Evolutionary conservation across 768 basidiomycete genomes (phyloP).

Genomic region (Termitomyces sp.): DNA sequence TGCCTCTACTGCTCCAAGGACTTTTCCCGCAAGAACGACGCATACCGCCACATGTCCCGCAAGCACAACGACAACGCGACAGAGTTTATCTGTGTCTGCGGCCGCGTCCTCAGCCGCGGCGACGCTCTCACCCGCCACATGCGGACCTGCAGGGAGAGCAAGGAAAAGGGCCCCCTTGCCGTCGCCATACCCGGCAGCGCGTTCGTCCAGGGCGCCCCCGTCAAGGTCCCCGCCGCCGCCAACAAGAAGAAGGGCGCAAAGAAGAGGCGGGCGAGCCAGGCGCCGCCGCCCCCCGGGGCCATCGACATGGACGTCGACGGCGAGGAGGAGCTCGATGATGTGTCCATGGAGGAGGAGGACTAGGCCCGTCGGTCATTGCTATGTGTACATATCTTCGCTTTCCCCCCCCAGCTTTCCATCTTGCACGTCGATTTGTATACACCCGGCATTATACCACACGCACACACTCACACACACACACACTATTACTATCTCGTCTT

Average conservation of each 20-base stretch:
- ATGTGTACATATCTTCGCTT: too few species aligned
- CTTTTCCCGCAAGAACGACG: constrained; percentile 12
- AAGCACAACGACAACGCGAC: constrained; percentile 13
- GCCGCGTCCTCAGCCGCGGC: constrained; percentile 3
- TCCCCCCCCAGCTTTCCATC: not conserved
- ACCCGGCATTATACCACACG: not conserved
- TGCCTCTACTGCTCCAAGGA: constrained; percentile 10
- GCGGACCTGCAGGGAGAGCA: constrained; percentile 8
- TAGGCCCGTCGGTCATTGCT: not conserved
- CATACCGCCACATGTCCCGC: constrained; percentile 12
- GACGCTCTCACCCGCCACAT: constrained; percentile 8
- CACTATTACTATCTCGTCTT: not conserved
- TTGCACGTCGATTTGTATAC: not conserved
- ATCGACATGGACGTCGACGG: not conserved
- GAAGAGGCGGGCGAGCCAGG: not conserved
- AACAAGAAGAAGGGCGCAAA: not conserved
- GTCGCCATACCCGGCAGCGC: not conserved
- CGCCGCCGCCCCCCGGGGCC: not conserved
- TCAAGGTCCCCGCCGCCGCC: not conserved
- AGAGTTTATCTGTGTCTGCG: constrained; percentile 12
- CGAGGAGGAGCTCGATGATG: not conserved
- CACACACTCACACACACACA: too few species aligned
- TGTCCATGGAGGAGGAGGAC: not conserved
- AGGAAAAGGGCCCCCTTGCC: not conserved
- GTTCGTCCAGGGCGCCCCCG: not conserved